Base-by-base conservation (phyloP, 1,139 yeast species). In the Lodderomyces pseudojiufengensis region DNA sequence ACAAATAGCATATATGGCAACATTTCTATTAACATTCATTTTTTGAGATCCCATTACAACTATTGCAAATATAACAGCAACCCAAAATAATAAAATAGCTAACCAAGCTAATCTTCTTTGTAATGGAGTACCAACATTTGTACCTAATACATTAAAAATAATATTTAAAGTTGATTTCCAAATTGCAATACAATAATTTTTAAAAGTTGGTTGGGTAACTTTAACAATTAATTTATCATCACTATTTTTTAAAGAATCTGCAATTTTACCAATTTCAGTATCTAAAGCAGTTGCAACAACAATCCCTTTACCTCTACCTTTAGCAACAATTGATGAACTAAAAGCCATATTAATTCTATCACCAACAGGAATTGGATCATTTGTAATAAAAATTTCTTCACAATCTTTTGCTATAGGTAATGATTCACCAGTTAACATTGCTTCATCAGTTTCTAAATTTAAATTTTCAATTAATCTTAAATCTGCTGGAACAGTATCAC, bases 1-100 rank as follows among this genome's bases (percentile, higher is more conserved):
- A 59, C 88, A 84, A 50, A 84, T 80, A n/a, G 95, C 94, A 52
- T 84, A 84, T 37, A 84, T 80, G 18, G 90, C 92, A 24, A 84
- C 92, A 46, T 83, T 84, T 38, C 66, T 72, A 42, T 73, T 76
- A 23, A 84, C 92, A 25, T 60, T 52, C 61, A 84, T 78, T 47
- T 73, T 74, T 55, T 84, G 90, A 9, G 88, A 78, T 2, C 78
- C 90, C 90, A 84, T 80, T 3, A 83, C 92, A 32, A 84, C 76
- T 39, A 84, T 78, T 3, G 94, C 94, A 53, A 84, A 78, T 4
- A 84, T 41, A 22, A 84, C 88, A 2, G 95, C 94, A 33, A 84
- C 65, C 57, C 75, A 72, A 48, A 84, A 84, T 32, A 84, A 65
- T 33, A 72, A 56, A 33, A 84, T 76, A 11, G 95, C 92, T 36